Percentiles rank a stretch among this genome's conserved stretches.
Evolutionary conservation across 495 filamentous ascomycete genomes (phyloP).

Genomic region (Platismatia glauca): DNA sequence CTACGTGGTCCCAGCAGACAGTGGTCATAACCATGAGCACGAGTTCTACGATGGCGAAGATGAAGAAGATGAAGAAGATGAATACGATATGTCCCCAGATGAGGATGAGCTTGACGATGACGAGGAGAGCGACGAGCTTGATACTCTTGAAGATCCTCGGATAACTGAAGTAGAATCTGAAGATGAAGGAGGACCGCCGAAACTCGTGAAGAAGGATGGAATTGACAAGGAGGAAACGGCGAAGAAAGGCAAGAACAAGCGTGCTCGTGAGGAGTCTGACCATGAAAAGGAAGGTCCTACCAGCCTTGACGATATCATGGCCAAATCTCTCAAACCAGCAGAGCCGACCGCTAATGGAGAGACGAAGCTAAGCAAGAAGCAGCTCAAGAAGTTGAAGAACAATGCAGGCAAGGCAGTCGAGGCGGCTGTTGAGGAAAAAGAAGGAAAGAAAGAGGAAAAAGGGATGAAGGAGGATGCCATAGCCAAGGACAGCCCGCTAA

Average conservation of each 20-base stretch:
- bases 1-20: conserved; percentile 62
- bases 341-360: conserved; percentile 50
- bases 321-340: conserved; percentile 53
- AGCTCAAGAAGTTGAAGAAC: conserved; percentile 97
- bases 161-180: conserved; percentile 80
- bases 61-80: conserved; percentile 57
- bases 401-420: conserved; percentile 74
- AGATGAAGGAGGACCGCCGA: conserved; percentile 63
- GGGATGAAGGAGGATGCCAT: neutral
- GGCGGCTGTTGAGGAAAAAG: conserved; percentile 48
- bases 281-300: conserved; percentile 39
- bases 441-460: conserved; percentile 39
- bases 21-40: conserved; percentile 39
- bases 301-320: conserved; percentile 66
- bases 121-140: conserved; percentile 76
- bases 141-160: conserved; percentile 67
- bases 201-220: conserved; percentile 45
- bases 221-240: conserved; percentile 29
- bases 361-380: conserved; percentile 77
- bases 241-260: conserved; percentile 78
- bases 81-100: conserved; percentile 74
- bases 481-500: conserved; percentile 41
- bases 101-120: conserved; percentile 65
- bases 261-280: conserved; percentile 54
- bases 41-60: conserved; percentile 53